Evolutionary conservation across 2,329 filamentous ascomycete species (phyloP).

Genomic region (Atkinsonella texensis): DNA sequence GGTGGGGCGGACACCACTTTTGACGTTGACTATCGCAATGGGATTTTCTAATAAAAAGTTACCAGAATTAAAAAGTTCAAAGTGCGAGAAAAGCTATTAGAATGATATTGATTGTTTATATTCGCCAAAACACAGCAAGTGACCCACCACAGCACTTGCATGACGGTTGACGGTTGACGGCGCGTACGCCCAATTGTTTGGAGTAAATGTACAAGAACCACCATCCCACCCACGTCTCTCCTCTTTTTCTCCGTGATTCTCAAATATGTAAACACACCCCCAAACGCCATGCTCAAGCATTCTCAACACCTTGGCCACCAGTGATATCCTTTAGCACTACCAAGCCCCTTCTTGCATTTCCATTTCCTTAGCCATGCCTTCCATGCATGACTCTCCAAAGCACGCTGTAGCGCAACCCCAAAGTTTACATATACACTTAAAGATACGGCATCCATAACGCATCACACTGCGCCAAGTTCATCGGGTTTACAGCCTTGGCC

Average conservation of each 20-base stretch:
- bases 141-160: background rate
- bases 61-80: no score
- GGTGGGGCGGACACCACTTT: no score
- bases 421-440: background rate
- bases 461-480: slow-evolving; percentile 79
- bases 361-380: background rate
- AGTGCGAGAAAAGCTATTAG: background rate
- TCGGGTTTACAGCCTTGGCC: slow-evolving; percentile 83
- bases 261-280: background rate
- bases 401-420: no score
- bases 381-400: background rate
- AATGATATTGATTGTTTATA: background rate
- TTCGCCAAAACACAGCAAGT: background rate
- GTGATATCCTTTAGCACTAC: background rate
- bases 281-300: slow-evolving; percentile 9
- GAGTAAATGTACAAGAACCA: background rate
- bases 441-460: slow-evolving; percentile 96
- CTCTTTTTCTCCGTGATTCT: background rate
- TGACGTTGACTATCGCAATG: no score
- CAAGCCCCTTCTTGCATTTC: background rate
- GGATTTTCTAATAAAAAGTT: no score
- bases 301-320: background rate
- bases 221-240: background rate
- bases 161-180: background rate
- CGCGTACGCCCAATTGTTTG: background rate